These are phyloP conservation scores for Solanum pinnatisectum DNA, from an alignment of 257 asterid genomes.

Conservation along the genomic window DNA sequence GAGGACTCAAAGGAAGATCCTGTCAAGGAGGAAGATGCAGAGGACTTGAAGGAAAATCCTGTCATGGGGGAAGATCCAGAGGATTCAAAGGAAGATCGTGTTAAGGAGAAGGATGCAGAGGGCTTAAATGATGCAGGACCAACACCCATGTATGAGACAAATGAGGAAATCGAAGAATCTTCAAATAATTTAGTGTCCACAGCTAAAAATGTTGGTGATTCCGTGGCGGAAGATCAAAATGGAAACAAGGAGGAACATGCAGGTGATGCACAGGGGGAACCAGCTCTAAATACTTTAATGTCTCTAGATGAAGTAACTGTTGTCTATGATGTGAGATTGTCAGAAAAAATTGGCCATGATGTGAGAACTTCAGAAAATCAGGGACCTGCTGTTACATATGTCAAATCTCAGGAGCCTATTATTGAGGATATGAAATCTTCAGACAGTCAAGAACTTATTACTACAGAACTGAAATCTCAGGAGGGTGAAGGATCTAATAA, in stretches of 20 bases:
- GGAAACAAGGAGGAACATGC: slow-evolving; percentile 6
- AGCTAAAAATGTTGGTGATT: slow-evolving; percentile 2
- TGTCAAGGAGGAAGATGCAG: not conserved
- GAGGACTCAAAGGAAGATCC: not conserved
- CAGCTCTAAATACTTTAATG: not conserved
- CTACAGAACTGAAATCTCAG: slow-evolving; percentile 8
- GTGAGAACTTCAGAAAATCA: slow-evolving; percentile 5
- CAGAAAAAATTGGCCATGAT: not conserved
- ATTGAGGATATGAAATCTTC: slow-evolving; percentile 6
- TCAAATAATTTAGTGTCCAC: not conserved
- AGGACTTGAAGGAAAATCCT: not conserved
- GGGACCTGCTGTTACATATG: slow-evolving; percentile 6
- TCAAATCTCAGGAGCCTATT: slow-evolving; percentile 12
- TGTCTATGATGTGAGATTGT: not conserved
- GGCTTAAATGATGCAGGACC: slow-evolving; percentile 2
- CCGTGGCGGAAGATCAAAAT: slow-evolving; percentile 7
- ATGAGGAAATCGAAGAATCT: slow-evolving; percentile 4
- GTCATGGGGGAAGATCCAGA: not conserved
- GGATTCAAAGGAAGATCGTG: not conserved
- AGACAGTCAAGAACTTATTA: not conserved
- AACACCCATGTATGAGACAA: slow-evolving; percentile 1
- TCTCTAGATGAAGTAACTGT: not conserved
- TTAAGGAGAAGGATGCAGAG: not conserved
- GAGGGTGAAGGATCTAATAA: slow-evolving; percentile 15
- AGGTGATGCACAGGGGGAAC: slow-evolving; percentile 10